Evolutionary conservation across 805 yeast species (phyloP).

Genomic region (Debaryomyces maramus): DNA sequence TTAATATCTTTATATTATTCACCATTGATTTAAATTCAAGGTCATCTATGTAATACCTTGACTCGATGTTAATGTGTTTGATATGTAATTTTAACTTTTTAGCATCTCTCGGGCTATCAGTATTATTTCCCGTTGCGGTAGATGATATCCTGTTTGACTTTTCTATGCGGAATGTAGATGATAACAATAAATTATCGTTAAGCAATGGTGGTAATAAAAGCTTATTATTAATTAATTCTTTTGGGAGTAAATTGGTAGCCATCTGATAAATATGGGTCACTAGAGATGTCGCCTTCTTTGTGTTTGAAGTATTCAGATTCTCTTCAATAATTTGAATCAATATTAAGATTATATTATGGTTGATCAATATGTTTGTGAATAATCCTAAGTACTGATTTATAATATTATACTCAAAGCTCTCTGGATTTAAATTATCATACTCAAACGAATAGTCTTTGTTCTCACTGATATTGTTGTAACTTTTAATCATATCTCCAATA

Average conservation of each 20-base stretch:
- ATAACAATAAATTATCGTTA: constrained; percentile 21
- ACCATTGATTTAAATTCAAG: constrained; percentile 64
- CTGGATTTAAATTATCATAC: constrained; percentile 9
- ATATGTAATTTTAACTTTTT: constrained; percentile 22
- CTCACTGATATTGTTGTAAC: constrained; percentile 5
- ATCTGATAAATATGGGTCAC: constrained; percentile 61
- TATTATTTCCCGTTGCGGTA: constrained; percentile 36
- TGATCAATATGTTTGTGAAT: constrained; percentile 53
- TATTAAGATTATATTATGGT: constrained; percentile 48
- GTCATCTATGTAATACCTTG: constrained; percentile 51
- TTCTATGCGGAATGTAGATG: constrained; percentile 50
- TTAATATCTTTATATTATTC: constrained; percentile 65
- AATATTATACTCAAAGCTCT: constrained; percentile 21
- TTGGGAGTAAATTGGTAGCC: constrained; percentile 56
- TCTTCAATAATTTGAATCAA: constrained; percentile 45
- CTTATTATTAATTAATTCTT: constrained; percentile 29
- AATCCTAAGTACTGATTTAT: constrained; percentile 68
- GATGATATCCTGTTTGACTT: constrained; percentile 31
- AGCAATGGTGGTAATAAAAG: constrained; percentile 15
- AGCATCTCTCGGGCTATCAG: constrained; percentile 11
- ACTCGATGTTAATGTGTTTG: constrained; percentile 20
- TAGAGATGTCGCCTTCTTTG: constrained; percentile 62
- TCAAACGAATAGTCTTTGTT: constrained; percentile 11
- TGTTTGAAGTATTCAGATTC: constrained; percentile 44
- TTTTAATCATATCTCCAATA: constrained; percentile 21